Evolutionary conservation across 2,329 filamentous ascomycete species (phyloP).

Genomic region (Colletotrichum sp.): DNA sequence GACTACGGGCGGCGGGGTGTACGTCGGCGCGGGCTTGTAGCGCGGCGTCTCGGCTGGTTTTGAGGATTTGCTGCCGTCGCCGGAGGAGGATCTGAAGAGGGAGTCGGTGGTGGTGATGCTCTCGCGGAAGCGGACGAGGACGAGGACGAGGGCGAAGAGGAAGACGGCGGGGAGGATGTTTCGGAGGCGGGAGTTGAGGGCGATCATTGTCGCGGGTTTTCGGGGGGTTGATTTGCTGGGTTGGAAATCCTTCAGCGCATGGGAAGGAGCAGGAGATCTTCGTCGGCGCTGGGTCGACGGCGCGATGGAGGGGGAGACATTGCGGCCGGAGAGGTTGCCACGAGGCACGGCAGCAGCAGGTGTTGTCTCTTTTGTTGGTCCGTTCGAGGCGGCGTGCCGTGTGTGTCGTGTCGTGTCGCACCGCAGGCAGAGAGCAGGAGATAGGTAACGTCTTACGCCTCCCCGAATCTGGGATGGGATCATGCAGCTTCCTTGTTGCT

Average conservation of each 20-base stretch:
- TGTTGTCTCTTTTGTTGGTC: background rate
- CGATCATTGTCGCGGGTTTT: background rate
- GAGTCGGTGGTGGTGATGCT: background rate
- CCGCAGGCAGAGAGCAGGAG: background rate
- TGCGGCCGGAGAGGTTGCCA: background rate
- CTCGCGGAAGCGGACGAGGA: constrained; percentile 11
- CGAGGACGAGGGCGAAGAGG: constrained; percentile 9
- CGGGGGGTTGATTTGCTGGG: background rate
- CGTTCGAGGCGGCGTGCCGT: background rate
- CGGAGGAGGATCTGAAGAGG: background rate
- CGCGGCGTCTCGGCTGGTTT: constrained; percentile 21
- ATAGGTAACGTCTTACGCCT: background rate
- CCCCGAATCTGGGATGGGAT: background rate
- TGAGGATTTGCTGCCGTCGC: background rate
- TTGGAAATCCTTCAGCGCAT: background rate
- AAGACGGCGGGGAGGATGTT: background rate
- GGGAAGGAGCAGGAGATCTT: background rate
- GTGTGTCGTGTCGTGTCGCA: background rate
- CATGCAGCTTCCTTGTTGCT: constrained; percentile 9
- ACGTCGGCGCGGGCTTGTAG: constrained; percentile 38
- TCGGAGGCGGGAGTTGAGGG: background rate
- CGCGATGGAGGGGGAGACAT: background rate
- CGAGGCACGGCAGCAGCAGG: background rate
- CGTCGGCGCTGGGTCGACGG: background rate
- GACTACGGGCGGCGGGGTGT: constrained; percentile 38